A percentile compares a stretch with the other conserved stretches of the same genome.
Evolutionary conservation across 2,329 filamentous ascomycete genomes (phyloP).

Genomic region (Fusarium pseudograminearum): DNA sequence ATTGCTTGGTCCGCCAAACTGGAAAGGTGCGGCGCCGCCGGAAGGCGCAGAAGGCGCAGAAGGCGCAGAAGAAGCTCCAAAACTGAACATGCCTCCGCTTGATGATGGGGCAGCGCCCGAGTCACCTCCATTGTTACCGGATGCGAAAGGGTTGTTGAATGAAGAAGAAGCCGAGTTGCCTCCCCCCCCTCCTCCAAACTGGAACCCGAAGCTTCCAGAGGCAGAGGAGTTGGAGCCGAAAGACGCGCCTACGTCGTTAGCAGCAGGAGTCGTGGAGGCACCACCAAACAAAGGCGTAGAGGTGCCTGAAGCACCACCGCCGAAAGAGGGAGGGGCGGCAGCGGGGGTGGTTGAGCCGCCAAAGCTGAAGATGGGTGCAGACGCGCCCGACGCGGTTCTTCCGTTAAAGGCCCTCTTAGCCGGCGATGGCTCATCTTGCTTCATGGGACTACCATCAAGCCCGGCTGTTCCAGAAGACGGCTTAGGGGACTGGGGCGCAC

Average conservation of each 20-base stretch:
- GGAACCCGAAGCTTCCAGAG: conserved; percentile 49
- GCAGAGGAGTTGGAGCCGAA: conserved; percentile 54
- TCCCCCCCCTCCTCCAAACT: conserved; percentile 45
- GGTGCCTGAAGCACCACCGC: conserved; percentile 47
- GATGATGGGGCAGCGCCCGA: conserved; percentile 42
- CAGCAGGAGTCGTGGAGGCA: conserved; percentile 41
- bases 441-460: conserved; percentile 60
- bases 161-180: conserved; percentile 44
- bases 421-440: conserved; percentile 57
- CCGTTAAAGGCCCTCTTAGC: conserved; percentile 53
- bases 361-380: conserved; percentile 54
- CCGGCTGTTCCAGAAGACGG: conserved; percentile 47
- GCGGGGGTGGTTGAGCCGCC: conserved; percentile 42
- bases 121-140: conserved; percentile 45
- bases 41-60: conserved; percentile 47
- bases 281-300: conserved; percentile 52
- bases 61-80: conserved; percentile 51
- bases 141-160: conserved; percentile 58
- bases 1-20: conserved; percentile 53
- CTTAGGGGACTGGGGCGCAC: conserved; percentile 52
- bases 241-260: conserved; percentile 47
- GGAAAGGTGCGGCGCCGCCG: conserved; percentile 51
- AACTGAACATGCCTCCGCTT: conserved; percentile 53
- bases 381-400: conserved; percentile 38
- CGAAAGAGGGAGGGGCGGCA: conserved; percentile 49